Base-by-base conservation (phyloP, 306 rosid species). In the Neltuma alba region DNA sequence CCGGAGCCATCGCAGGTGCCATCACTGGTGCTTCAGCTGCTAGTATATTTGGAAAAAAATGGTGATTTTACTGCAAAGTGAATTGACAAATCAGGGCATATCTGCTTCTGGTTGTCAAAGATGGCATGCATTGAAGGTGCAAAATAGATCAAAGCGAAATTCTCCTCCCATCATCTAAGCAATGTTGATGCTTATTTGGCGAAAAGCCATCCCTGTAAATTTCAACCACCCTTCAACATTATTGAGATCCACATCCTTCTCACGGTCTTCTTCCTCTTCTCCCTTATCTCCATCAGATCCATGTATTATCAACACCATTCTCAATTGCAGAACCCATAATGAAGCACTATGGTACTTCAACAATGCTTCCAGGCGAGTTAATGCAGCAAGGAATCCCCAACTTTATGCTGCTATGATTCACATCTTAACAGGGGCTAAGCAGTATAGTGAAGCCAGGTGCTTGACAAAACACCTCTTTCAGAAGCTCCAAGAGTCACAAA, bases 21-120 rank as follows among this genome's bases (percentile, higher is more conserved):
- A 76, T 90, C 63, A 89, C 91, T 75, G 96, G 93, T 82, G 96
- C 93, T 83, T 79, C 89, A 76, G 93, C 91, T 57, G 92, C 93
- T 44, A 44, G 27, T 12, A 27, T n/a, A 14, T 18, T 21, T 68
- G 16, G n/a, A 2, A 7, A 69, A 41, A 40, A 38, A 25, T 42
- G 74, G 28, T 45, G 38, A 16, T 45, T 47, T 70, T 70, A 47
- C 18, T 6, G 25, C 42, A 2, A 18, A 70, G 9, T 44, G 25
- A 45, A 30, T 70, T 16, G 60, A 36, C 30, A 9, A 45, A 48
- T 33, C 64, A 31, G 31, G 30, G 42, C 2, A 50, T 15, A 50
- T 20, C 76, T 33, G 12, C 63, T 72, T 30, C 42, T 48, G 44
- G 76, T 34, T 72, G 42, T 70, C 20, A 38, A 72, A 50, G 27